These are phyloP conservation scores for Dendrostoma leiphaemia DNA, from an alignment of 2,329 filamentous ascomycete genomes.

Conservation along the genomic window DNA sequence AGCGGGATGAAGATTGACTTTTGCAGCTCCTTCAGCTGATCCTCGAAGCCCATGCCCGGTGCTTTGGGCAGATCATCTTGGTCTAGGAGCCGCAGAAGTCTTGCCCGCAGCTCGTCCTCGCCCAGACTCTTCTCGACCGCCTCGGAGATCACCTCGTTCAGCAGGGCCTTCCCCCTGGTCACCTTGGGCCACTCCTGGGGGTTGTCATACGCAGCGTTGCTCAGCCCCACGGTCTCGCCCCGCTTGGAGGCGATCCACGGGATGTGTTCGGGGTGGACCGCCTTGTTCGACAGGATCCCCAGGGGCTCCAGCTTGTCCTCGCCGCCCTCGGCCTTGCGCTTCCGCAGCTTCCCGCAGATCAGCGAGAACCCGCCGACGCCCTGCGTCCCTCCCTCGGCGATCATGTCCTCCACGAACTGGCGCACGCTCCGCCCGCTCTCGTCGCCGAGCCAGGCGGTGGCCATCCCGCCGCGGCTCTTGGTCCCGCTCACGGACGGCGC, in stretches of 20 bases:
- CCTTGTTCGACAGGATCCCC: slow-evolving; percentile 62
- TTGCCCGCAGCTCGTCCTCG: slow-evolving; percentile 49
- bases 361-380: slow-evolving; percentile 67
- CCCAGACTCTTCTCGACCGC: slow-evolving; percentile 33
- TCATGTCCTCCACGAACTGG: slow-evolving; percentile 50
- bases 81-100: slow-evolving; percentile 55
- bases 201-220: slow-evolving; percentile 58
- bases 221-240: slow-evolving; percentile 56
- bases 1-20: slow-evolving; percentile 61
- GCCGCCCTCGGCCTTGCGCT: slow-evolving; percentile 17
- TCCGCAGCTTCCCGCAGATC: slow-evolving; percentile 59
- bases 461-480: slow-evolving; percentile 62
- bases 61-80: slow-evolving; percentile 52
- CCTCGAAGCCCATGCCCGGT: slow-evolving; percentile 46
- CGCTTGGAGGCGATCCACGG: slow-evolving; percentile 55
- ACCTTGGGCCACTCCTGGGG: slow-evolving; percentile 62
- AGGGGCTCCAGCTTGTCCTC: slow-evolving; percentile 42
- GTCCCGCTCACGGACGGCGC: slow-evolving; percentile 51
- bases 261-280: slow-evolving; percentile 50
- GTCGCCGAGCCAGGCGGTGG: slow-evolving; percentile 59
- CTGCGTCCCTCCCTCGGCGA: slow-evolving; percentile 52
- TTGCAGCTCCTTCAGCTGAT: slow-evolving; percentile 52
- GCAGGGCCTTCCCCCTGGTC: slow-evolving; percentile 45
- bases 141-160: slow-evolving; percentile 41
- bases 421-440: slow-evolving; percentile 45